A percentile compares a stretch with the other conserved stretches of the same genome.
Evolutionary conservation across 169 alveolate genomes (phyloP).

Genomic region (Perkinsus marinus): DNA sequence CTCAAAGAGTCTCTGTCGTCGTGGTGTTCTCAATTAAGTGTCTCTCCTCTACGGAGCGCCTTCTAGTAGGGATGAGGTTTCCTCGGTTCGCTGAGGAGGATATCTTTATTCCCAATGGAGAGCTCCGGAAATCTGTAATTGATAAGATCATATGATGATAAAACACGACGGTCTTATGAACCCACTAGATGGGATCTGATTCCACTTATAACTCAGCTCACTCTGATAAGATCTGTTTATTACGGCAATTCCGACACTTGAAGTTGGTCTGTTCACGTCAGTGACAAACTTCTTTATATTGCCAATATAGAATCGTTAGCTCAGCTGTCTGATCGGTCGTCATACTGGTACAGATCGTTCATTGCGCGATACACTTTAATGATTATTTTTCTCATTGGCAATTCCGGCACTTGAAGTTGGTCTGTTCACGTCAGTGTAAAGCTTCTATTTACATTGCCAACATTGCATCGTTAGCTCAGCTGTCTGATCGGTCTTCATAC

Average conservation of each 20-base stretch:
- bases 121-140: not conserved
- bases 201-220: not conserved
- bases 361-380: not conserved
- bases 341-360: not conserved
- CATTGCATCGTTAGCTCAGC: not conserved
- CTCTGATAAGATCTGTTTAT: not conserved
- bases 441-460: not conserved
- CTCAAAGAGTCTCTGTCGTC: not conserved
- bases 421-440: not conserved
- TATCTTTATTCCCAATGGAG: not conserved
- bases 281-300: not conserved
- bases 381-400: not conserved
- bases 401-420: not conserved
- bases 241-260: not conserved
- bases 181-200: not conserved
- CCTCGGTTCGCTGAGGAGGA: not conserved
- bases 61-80: not conserved
- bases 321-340: not conserved
- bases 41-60: not conserved
- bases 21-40: not conserved
- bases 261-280: not conserved
- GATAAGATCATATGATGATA: not conserved
- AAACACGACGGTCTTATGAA: not conserved
- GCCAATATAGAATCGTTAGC: not conserved
- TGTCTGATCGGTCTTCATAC: not conserved